Evolutionary conservation across 495 filamentous ascomycete species (phyloP).

Genomic region (Usnea hakonensis): DNA sequence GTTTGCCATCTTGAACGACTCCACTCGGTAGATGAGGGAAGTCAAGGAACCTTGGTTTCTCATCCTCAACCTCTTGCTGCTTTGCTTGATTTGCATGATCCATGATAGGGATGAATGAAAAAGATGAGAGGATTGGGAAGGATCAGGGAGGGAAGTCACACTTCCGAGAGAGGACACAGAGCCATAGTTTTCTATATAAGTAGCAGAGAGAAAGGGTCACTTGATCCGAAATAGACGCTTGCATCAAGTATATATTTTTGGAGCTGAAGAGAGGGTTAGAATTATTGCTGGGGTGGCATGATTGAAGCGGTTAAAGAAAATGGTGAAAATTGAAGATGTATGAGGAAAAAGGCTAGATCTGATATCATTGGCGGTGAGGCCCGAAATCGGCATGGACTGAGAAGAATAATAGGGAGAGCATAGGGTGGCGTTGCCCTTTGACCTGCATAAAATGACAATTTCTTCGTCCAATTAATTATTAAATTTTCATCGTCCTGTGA

Average conservation of each 20-base stretch:
- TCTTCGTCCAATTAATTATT: not conserved
- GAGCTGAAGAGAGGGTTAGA: not conserved
- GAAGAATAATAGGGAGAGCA: not conserved
- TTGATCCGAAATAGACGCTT: not conserved
- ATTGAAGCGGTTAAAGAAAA: constrained; percentile 16
- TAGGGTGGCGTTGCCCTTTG: constrained; percentile 11
- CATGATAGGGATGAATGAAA: constrained; percentile 29
- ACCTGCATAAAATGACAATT: not conserved
- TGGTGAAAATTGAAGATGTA: not conserved
- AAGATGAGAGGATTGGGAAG: not conserved
- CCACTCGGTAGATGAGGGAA: constrained; percentile 52
- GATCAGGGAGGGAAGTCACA: not conserved
- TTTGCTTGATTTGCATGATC: constrained; percentile 37
- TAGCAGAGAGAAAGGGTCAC: not conserved
- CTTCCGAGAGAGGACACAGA: not conserved
- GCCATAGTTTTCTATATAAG: not conserved
- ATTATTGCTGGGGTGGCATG: not conserved
- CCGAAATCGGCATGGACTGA: constrained; percentile 16
- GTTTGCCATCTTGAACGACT: constrained; percentile 52
- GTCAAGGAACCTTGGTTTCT: constrained; percentile 54
- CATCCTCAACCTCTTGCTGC: constrained; percentile 38
- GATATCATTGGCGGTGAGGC: constrained; percentile 11
- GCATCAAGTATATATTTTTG: not conserved
- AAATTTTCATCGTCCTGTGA: constrained; percentile 15
- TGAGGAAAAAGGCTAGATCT: not conserved